Percentiles rank a stretch among this genome's conserved stretches.
Evolutionary conservation across 176 grass and related monocot species (phyloP).

Genomic region (Rhynchospora pubera): DNA sequence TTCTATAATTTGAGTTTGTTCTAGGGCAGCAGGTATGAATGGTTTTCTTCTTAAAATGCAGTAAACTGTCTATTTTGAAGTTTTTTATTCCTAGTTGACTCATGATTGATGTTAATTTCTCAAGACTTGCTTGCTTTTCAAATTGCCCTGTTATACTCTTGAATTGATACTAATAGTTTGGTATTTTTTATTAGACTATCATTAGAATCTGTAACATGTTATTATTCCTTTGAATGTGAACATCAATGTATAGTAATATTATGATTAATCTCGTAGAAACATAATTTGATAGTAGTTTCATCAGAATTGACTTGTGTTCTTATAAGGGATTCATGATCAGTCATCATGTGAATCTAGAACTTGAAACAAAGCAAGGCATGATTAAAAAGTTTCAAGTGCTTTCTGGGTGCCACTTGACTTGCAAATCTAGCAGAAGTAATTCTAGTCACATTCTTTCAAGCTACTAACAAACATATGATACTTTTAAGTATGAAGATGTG

Average conservation of each 20-base stretch:
- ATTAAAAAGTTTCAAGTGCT: background rate
- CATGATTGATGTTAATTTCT: background rate
- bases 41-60: background rate
- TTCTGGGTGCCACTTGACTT: no score
- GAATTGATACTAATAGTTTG: background rate
- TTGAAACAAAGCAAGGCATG: background rate
- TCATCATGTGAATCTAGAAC: background rate
- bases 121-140: background rate
- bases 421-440: background rate
- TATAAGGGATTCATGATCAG: no score
- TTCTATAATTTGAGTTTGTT: background rate
- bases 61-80: background rate
- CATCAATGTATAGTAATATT: background rate
- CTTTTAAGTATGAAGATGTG: no score
- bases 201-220: background rate
- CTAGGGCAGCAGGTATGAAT: background rate
- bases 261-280: background rate
- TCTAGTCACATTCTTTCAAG: background rate
- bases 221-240: background rate
- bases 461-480: background rate
- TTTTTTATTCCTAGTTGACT: background rate
- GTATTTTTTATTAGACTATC: background rate
- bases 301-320: no score
- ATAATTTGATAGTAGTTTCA: no score
- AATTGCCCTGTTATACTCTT: background rate